phyloP scores from a whole-genome alignment of 2,329 filamentous ascomycete species.

The Penicillium sumatraense region DNA sequence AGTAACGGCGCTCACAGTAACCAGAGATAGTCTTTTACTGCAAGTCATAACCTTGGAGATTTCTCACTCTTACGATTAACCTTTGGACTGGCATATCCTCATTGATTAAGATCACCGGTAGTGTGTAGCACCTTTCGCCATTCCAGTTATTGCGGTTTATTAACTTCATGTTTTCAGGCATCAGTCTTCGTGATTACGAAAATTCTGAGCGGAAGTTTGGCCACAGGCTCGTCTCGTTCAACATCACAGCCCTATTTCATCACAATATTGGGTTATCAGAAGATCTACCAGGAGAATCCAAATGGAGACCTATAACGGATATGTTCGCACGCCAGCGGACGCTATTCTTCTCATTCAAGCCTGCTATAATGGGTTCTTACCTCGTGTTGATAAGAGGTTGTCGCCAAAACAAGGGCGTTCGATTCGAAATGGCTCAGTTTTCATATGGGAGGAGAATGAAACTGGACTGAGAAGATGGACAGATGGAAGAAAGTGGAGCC shows the following conservation, averaged over 20 bases:
- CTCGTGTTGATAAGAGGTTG: not conserved
- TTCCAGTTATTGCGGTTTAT: too few relatives aligned
- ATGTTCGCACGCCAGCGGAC: conserved; percentile 1
- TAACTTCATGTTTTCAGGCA: not conserved
- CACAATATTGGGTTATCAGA: not conserved
- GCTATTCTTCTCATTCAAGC: not conserved
- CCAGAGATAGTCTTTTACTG: not conserved
- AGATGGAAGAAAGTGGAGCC: conserved; percentile 1
- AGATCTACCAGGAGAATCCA: not conserved
- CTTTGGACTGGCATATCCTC: not conserved
- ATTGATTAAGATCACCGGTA: not conserved
- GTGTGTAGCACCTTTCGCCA: too few relatives aligned
- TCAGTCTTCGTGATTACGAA: not conserved
- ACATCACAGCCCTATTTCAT: not conserved
- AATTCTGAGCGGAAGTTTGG: not conserved
- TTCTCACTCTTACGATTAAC: not conserved
- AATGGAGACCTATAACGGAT: not conserved
- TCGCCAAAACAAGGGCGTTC: not conserved
- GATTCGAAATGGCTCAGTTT: not conserved
- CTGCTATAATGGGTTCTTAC: not conserved
- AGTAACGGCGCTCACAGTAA: too few relatives aligned
- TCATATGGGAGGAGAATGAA: conserved; percentile 3
- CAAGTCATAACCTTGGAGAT: not conserved
- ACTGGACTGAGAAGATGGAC: conserved; percentile 3
- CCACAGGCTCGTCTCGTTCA: not conserved